These are phyloP conservation scores for Amorphotheca resinae DNA, from an alignment of 495 filamentous ascomycete species.

Conservation along the genomic window DNA sequence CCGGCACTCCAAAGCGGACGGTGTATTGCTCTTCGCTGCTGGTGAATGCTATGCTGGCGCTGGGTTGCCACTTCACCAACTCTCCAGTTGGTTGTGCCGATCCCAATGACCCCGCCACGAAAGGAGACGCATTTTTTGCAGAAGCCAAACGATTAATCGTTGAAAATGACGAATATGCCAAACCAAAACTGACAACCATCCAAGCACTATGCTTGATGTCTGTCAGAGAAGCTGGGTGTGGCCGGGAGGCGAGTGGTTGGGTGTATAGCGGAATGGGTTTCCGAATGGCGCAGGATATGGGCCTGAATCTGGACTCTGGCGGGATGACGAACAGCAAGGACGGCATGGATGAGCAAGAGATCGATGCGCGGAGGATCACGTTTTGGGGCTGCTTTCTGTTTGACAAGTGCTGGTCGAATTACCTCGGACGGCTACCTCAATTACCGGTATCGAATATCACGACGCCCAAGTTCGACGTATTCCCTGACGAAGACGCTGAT, in stretches of 20 bases:
- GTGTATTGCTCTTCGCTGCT: conserved; percentile 80
- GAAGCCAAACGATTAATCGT: conserved; percentile 85
- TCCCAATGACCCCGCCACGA: conserved; percentile 63
- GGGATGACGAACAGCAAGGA: conserved; percentile 42
- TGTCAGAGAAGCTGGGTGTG: conserved; percentile 91
- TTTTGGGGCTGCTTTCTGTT: conserved; percentile 99
- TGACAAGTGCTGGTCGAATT: conserved; percentile 99
- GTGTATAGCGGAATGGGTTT: conserved; percentile 98
- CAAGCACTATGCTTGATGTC: conserved; percentile 95
- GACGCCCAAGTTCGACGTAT: conserved; percentile 81
- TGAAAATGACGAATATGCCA: conserved; percentile 89
- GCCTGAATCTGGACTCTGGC: conserved; percentile 75
- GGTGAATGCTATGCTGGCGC: conserved; percentile 90
- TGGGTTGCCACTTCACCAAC: conserved; percentile 93
- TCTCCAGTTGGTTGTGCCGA: conserved; percentile 55
- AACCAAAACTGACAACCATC: conserved; percentile 80
- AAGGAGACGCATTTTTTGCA: conserved; percentile 93
- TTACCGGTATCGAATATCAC: conserved; percentile 64
- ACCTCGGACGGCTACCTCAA: conserved; percentile 86
- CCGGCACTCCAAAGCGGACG: conserved; percentile 31
- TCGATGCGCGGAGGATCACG: conserved; percentile 80
- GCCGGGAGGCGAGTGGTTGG: conserved; percentile 91
- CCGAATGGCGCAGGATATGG: conserved; percentile 93
- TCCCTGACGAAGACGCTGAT: conserved; percentile 77
- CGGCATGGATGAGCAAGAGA: conserved; percentile 64